A percentile compares a stretch with the other conserved stretches of the same genome.
Conservation (phyloP, 2,329 filamentous ascomycete genomes). For the Apiospora arundinis region DNA sequence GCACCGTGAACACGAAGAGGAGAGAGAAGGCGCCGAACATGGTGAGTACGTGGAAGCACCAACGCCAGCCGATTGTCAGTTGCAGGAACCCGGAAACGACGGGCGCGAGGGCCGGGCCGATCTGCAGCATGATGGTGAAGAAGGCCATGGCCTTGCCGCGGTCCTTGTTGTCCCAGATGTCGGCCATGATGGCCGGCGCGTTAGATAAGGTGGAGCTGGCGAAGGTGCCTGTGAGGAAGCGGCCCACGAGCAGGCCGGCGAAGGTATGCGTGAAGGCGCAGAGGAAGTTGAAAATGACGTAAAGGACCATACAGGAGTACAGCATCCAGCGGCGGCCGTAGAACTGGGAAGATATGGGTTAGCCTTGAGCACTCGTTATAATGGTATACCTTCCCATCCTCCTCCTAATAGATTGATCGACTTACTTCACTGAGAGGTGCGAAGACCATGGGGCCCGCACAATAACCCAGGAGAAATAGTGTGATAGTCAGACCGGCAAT, state of each 20-base stretch:
- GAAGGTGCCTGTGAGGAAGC: slow-evolving; percentile 62
- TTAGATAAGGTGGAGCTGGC: slow-evolving; percentile 43
- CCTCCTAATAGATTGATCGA: not conserved
- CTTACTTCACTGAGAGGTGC: slow-evolving; percentile 58
- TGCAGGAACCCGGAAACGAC: slow-evolving; percentile 61
- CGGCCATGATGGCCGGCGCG: slow-evolving; percentile 57
- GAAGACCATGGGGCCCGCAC: slow-evolving; percentile 55
- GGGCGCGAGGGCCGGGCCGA: slow-evolving; percentile 44
- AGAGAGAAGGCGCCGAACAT: slow-evolving; percentile 48
- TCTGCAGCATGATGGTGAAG: slow-evolving; percentile 60
- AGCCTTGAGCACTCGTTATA: not conserved
- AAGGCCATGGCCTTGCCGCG: slow-evolving; percentile 60
- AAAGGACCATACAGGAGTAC: slow-evolving; percentile 54
- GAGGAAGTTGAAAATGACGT: slow-evolving; percentile 58
- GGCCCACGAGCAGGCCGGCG: slow-evolving; percentile 56
- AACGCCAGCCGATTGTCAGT: slow-evolving; percentile 60
- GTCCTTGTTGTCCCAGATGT: slow-evolving; percentile 59
- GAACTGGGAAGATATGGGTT: slow-evolving; percentile 41
- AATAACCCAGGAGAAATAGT: slow-evolving; percentile 56
- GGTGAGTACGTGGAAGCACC: slow-evolving; percentile 57
- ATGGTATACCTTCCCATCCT: not conserved
- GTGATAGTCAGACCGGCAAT: slow-evolving; percentile 58
- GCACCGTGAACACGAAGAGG: slow-evolving; percentile 61
- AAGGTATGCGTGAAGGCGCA: slow-evolving; percentile 63
- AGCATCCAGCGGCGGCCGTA: slow-evolving; percentile 62